phyloP scores from a whole-genome alignment of 2,329 filamentous ascomycete species.

The Cyanodermella asteris region DNA sequence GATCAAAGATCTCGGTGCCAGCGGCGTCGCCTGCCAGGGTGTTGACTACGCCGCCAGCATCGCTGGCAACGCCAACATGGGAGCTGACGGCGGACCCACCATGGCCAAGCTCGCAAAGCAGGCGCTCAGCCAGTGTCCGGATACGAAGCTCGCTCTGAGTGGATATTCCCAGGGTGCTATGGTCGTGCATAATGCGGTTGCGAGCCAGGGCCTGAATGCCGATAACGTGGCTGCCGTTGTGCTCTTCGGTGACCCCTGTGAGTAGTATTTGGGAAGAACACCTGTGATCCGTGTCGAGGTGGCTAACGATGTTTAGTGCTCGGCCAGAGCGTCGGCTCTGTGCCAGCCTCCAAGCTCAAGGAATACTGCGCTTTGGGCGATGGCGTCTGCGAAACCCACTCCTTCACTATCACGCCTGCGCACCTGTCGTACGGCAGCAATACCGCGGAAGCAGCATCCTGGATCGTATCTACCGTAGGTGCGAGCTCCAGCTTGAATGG shows the following conservation, averaged over 20 bases:
- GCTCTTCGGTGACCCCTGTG: slow-evolving; percentile 13
- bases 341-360: slow-evolving; percentile 2
- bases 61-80: slow-evolving; percentile 25
- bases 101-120: slow-evolving; percentile 22
- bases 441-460: too few relatives aligned
- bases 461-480: too few relatives aligned
- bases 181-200: slow-evolving; percentile 25
- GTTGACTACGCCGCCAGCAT: slow-evolving; percentile 29
- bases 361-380: slow-evolving; percentile 10
- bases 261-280: slow-evolving; percentile 9
- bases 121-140: slow-evolving; percentile 21
- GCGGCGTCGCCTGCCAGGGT: slow-evolving; percentile 29
- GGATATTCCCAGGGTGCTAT: slow-evolving; percentile 25
- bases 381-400: slow-evolving; percentile 2
- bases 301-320: too few relatives aligned
- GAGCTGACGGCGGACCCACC: slow-evolving; percentile 19
- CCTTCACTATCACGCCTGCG: slow-evolving; percentile 2
- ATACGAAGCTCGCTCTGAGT: slow-evolving; percentile 24
- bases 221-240: slow-evolving; percentile 11
- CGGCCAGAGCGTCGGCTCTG: slow-evolving; percentile 4
- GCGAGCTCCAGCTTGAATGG: too few relatives aligned
- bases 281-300: too few relatives aligned
- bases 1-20: slow-evolving; percentile 18
- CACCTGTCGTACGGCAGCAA: slow-evolving; percentile 3
- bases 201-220: slow-evolving; percentile 11